Evolutionary conservation across 345 rosid species (phyloP), one percentile per base, ranked within the genome.

Genomic region (Triadica sebifera): DNA sequence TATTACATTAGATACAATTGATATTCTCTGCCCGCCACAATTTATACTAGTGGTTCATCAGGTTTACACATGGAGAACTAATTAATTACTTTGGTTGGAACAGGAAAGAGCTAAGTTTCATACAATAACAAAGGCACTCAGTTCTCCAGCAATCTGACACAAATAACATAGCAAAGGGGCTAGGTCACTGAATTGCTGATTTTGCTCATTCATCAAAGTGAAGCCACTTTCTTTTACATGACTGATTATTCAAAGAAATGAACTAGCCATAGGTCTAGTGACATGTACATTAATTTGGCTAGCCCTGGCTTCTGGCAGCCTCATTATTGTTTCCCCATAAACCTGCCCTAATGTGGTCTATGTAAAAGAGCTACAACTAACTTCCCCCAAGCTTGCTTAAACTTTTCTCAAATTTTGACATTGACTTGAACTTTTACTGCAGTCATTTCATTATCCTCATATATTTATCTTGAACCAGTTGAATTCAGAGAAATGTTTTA

Each of bases 201-300:
- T 41, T 65, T 5, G 41, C 39, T 67, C 11, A 15, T 67, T 49
- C 37, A 6, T 67, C 57, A 52, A 34, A 12, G n/a, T 46, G 17
- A 51, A 47, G 39, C 47, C 43, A 2, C 7, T 49, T 61, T 61
- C 46, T 72, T 49, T 59, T 22, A 56, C 43, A 25, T 58, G 29
- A 17, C 53, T 19, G 24, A 34, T 71, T 47, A 10, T 47, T 71
- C 29, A 59, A 71, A 15, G 74, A 71, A 60, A 4, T 25, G 19
- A 24, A 71, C 53, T 71, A 71, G 51, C 6, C 25, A 17, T 29
- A 15, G 68, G 12, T 41, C 17, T 71, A 1, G n/a, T 58, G 43
- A 58, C 19, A 56, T 9, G 8, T 58, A 43, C 45, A 71, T 71
- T 37, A 60, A n/a, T 61, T 41, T 61, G 61, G 61, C n/a, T 17